These are phyloP conservation scores for Stagonosporopsis cucurbitacearum DNA, from an alignment of 2,329 filamentous ascomycete genomes.

Conservation along the genomic window DNA sequence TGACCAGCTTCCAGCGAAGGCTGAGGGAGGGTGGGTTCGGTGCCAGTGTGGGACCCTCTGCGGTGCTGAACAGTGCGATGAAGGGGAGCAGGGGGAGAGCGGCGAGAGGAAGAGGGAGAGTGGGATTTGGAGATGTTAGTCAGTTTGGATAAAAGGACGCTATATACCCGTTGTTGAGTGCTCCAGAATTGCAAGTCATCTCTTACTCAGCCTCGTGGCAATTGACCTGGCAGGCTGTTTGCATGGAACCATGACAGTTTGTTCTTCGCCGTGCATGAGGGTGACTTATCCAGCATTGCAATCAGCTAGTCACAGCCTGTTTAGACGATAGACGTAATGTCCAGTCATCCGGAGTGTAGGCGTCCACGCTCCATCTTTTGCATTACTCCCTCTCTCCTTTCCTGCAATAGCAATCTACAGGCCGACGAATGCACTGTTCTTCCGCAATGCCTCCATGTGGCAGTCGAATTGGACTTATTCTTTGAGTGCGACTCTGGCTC, in stretches of 20 bases:
- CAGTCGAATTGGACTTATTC: too few species aligned
- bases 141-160: conserved; percentile 20
- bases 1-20: conserved; percentile 44
- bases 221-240: background rate
- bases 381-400: too few species aligned
- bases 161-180: conserved; percentile 7
- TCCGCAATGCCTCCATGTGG: too few species aligned
- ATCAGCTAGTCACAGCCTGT: background rate
- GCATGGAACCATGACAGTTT: too few species aligned
- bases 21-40: conserved; percentile 42
- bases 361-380: too few species aligned
- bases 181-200: background rate
- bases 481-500: background rate
- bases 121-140: conserved; percentile 34
- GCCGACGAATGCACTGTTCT: too few species aligned
- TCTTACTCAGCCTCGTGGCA: background rate
- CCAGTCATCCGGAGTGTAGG: too few species aligned
- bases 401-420: too few species aligned
- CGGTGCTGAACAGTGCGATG: conserved; percentile 14
- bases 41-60: conserved; percentile 7
- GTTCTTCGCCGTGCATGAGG: too few species aligned
- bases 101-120: conserved; percentile 23
- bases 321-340: too few species aligned
- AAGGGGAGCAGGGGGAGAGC: conserved; percentile 17
- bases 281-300: background rate